Base-by-base conservation (phyloP, 306 rosid species). In the Prunus fruticosa region DNA sequence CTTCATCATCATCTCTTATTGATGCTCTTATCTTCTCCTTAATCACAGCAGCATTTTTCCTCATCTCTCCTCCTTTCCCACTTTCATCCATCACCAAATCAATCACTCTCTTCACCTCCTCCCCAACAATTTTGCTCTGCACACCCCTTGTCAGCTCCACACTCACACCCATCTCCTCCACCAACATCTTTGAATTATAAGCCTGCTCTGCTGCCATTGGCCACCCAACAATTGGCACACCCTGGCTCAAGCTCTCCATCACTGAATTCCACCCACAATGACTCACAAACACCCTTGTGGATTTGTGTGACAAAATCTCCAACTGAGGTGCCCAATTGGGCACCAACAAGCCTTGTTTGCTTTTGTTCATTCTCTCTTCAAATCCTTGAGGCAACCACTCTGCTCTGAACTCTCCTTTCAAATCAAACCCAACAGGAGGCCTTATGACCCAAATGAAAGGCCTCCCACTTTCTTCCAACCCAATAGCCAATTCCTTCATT, bases 201-300 rank as follows among this genome's bases (percentile, higher is more conserved):
- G 83, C 81, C 38, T 93, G 98, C 69, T 93, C 98, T 7, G 91
- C 96, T 6, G 86, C 98, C 19, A 93, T 62, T 22, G 98, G 93
- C 97, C 93, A 93, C 62, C 90, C 92, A 10, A 89, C 83, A 0
- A 93, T 76, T 0, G 97, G 96, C 20, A 93, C 96, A 1, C 98
- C 98, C 20, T 78, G 22, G 72, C 90, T 77, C 18, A 93, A 84
- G 43, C 97, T 90, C 79, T 91, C 98, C 86, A 88, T 43, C 70
- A 89, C 84, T 13, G 97, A 93, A 62, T 91, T 93, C 96, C 97
- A 91, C 12, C 96, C 96, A 65, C 98, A 93, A 22, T 93, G 97
- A 70, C 97, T 88, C 43, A 93, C 69, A 81, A 93, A 91, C 1
- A 82, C 90, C 4, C 93, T 90, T 0, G 80, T 77, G 8, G 91